Evolutionary conservation across 2,329 filamentous ascomycete species (phyloP).

Genomic region (Graphiopsis chlorocephala): DNA sequence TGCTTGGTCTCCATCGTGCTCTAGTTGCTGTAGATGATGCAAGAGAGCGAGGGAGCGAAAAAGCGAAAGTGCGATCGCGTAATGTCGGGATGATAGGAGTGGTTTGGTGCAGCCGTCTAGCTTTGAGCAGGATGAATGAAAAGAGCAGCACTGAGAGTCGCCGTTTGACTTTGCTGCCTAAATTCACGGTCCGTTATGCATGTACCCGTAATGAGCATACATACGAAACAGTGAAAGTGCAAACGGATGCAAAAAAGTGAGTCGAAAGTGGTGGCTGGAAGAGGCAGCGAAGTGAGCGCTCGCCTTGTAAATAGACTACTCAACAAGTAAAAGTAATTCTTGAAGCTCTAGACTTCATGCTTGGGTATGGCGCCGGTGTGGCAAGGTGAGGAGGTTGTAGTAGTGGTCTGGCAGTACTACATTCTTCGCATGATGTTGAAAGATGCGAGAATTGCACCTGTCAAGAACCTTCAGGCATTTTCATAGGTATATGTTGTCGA

Average conservation of each 20-base stretch:
- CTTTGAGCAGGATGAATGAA: background rate
- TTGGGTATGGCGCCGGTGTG: background rate
- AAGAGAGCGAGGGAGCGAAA: background rate
- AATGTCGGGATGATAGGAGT: background rate
- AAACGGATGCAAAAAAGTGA: background rate
- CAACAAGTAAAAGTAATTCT: background rate
- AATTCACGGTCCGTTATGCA: background rate
- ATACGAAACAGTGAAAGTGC: background rate
- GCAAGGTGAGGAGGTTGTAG: background rate
- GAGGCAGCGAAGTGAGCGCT: background rate
- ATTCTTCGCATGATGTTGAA: background rate
- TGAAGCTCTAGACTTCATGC: background rate
- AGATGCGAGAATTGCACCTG: background rate
- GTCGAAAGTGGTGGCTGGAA: background rate
- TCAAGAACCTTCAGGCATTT: background rate
- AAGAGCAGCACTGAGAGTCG: background rate
- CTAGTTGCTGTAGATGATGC: background rate
- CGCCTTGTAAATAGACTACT: background rate
- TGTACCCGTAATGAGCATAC: background rate
- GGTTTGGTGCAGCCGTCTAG: background rate
- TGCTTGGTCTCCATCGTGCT: background rate
- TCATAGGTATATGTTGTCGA: background rate
- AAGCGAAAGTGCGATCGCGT: background rate
- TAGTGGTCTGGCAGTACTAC: background rate
- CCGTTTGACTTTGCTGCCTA: background rate